A percentile compares a stretch with the other conserved stretches of the same genome.
Evolutionary conservation across 805 yeast species (phyloP).

Genomic region (Kazachstania psychrophila): DNA sequence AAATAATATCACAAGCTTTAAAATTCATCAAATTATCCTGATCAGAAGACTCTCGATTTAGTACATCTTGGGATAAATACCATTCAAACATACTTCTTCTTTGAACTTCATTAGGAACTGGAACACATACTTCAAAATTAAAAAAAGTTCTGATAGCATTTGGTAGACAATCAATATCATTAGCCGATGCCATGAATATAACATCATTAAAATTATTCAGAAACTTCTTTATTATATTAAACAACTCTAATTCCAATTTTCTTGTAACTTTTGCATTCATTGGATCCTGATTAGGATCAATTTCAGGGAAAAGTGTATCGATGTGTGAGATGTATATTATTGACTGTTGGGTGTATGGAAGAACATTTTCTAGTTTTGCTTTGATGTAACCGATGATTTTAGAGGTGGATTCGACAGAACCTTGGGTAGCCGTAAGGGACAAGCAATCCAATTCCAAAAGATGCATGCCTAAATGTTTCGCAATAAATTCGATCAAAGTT

Average conservation of each 20-base stretch:
- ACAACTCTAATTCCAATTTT: constrained; percentile 40
- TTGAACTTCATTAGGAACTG: constrained; percentile 74
- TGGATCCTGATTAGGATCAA: constrained; percentile 48
- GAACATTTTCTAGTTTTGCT: constrained; percentile 64
- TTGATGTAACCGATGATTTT: constrained; percentile 70
- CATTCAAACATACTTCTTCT: constrained; percentile 53
- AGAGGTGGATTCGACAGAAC: constrained; percentile 61
- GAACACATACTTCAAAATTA: constrained; percentile 66
- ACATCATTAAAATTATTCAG: constrained; percentile 30
- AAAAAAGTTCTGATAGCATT: constrained; percentile 56
- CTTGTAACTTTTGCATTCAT: constrained; percentile 27
- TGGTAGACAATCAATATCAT: constrained; percentile 60
- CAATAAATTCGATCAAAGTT: constrained; percentile 46
- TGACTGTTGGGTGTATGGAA: constrained; percentile 36
- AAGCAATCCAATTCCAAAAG: constrained; percentile 61
- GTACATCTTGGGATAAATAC: constrained; percentile 32
- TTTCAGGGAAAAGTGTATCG: constrained; percentile 61
- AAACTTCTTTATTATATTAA: constrained; percentile 48
- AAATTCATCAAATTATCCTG: not conserved
- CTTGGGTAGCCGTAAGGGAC: constrained; percentile 33
- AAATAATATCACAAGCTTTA: constrained; percentile 28
- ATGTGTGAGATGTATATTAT: constrained; percentile 61
- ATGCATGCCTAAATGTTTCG: constrained; percentile 55
- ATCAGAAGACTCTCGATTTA: constrained; percentile 6
- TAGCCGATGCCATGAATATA: constrained; percentile 56